phyloP scores from a whole-genome alignment of 441 rosid species.

The Croton laevigatus region DNA sequence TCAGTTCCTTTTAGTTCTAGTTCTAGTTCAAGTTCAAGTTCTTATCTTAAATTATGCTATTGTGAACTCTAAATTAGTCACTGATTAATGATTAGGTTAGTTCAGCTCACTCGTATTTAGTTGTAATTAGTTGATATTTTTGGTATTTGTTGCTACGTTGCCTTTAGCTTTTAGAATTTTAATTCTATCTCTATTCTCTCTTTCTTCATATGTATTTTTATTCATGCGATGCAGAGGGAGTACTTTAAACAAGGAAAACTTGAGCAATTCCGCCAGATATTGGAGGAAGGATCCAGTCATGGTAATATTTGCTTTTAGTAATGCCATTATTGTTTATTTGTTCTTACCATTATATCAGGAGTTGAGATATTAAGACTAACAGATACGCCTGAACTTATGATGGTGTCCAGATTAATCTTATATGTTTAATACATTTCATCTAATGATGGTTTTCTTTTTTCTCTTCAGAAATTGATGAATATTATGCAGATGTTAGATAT shows the following conservation, averaged over 20 bases:
- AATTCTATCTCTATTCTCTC: neutral
- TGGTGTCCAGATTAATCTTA: neutral
- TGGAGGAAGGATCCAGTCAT: slow-evolving; percentile 97
- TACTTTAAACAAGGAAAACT: slow-evolving; percentile 95
- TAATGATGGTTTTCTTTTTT: neutral
- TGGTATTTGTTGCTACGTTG: neutral
- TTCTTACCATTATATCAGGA: neutral
- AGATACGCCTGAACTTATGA: neutral
- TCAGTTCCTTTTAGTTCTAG: neutral
- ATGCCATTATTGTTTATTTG: neutral
- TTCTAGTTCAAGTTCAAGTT: neutral
- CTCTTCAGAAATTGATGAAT: slow-evolving; percentile 83
- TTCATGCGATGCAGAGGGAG: slow-evolving; percentile 63
- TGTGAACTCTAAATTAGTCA: neutral
- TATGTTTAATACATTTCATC: neutral
- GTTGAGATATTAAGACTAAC: neutral
- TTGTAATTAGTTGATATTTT: neutral
- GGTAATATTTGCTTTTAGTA: slow-evolving; percentile 39
- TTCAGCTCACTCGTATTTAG: neutral
- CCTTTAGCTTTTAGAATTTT: neutral
- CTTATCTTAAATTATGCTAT: neutral
- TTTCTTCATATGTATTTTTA: neutral
- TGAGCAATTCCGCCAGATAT: slow-evolving; percentile 88
- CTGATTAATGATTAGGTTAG: neutral
- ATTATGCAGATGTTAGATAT: slow-evolving; percentile 92